Percentiles rank a stretch among this genome's conserved stretches.
Conservation (phyloP, 768 basidiomycete genomes). For the Termitomyces sp. region DNA sequence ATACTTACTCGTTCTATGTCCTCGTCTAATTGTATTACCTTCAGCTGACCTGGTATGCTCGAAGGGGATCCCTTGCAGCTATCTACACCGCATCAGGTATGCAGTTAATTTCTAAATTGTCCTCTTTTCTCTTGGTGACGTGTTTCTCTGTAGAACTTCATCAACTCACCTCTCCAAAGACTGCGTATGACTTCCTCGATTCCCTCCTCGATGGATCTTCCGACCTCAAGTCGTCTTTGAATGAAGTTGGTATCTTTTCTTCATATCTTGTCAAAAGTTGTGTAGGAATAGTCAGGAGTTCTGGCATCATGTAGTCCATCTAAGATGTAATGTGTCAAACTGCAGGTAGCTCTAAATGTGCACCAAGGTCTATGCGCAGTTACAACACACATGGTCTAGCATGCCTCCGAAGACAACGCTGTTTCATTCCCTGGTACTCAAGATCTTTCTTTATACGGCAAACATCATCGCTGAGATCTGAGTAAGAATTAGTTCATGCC, state of each 20-base stretch:
- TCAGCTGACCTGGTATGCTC: slow-evolving; percentile 71
- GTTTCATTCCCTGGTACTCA: background rate
- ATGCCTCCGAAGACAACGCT: background rate
- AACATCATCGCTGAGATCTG: no score
- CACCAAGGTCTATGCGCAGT: background rate
- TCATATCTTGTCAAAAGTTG: slow-evolving; percentile 64
- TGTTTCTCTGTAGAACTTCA: slow-evolving; percentile 52
- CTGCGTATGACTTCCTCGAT: slow-evolving; percentile 62
- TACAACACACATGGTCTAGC: background rate
- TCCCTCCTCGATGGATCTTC: slow-evolving; percentile 49
- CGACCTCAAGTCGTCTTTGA: slow-evolving; percentile 37
- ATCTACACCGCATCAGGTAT: slow-evolving; percentile 70
- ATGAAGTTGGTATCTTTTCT: slow-evolving; percentile 50
- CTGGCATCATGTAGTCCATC: slow-evolving; percentile 39
- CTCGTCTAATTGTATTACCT: background rate
- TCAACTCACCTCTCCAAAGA: slow-evolving; percentile 71
- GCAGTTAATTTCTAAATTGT: background rate
- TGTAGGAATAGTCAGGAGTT: slow-evolving; percentile 66
- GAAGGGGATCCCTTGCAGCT: slow-evolving; percentile 56
- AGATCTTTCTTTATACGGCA: background rate
- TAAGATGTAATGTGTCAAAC: background rate
- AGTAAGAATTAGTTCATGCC: background rate
- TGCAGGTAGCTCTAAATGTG: background rate
- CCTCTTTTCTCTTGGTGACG: background rate
- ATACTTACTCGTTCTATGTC: background rate